Evolutionary conservation across 371 early-diverging fungal species (phyloP), one percentile per base, ranked within the genome.

Genomic region (Mucor irregularis): DNA sequence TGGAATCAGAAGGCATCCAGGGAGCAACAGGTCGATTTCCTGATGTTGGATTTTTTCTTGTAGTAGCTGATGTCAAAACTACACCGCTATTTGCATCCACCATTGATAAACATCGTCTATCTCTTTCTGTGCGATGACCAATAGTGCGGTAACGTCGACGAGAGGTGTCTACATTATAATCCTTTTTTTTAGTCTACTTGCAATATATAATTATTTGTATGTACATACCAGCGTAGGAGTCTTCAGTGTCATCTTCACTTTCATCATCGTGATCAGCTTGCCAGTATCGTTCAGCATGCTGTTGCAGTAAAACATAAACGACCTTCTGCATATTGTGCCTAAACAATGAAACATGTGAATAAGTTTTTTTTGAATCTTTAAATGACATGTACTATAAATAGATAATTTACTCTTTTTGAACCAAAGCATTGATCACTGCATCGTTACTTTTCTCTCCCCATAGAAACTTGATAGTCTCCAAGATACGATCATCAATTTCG

Each of bases 241-340:
- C 56, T 25, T 61, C 61, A n/a, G 44, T 37, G 16, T 64, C 75
- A 25, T 69, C 65, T 9, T 64, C 60, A 22, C 56, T 49, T 35
- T 60, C 78, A 30, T 75, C 76, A 45, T 64, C 69, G 34, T 78
- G 75, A 19, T 75, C 76, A 11, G 64, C 58, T 47, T 78, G 75
- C 79, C 79, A 78, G 19, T 75, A 75, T 22, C 63, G 60, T 38
- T 73, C 72, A 11, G 79, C 73, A 53, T 75, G 79, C 35, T 71
- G 75, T 35, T 75, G 71, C 22, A 78, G 61, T 13, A 78, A 55
- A 8, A 75, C 79, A 55, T 78, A 78, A 3, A 74, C 71, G 3
- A 78, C 79, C 42, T 78, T 78, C 63, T 78, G 79, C 79, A 78
- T 78, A 50, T 78, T 78, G 22, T 73, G 71, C 42, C 77, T 76